Evolutionary conservation across 2,329 filamentous ascomycete genomes (phyloP).

Genomic region (Diaporthe sp.): DNA sequence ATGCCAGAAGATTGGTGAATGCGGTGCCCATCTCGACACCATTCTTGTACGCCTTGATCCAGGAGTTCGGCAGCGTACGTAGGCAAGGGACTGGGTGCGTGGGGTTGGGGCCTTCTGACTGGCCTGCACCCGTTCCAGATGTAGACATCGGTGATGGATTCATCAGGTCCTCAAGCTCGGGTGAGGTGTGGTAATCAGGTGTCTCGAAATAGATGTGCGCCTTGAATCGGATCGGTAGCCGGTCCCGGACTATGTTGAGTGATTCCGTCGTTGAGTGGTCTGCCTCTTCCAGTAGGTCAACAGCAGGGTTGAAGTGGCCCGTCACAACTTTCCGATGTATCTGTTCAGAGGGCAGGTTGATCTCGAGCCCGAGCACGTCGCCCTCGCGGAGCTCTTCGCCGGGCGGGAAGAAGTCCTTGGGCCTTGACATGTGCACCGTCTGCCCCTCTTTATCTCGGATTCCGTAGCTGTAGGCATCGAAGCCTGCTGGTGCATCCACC

Average conservation of each 20-base stretch:
- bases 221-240: constrained; percentile 95
- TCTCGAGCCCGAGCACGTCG: constrained; percentile 94
- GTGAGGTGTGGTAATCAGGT: constrained; percentile 88
- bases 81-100: constrained; percentile 82
- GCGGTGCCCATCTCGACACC: constrained; percentile 87
- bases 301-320: constrained; percentile 88
- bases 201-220: constrained; percentile 94
- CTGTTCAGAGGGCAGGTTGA: constrained; percentile 86
- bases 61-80: constrained; percentile 87
- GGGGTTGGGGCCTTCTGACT: constrained; percentile 74
- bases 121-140: constrained; percentile 54
- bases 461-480: constrained; percentile 94
- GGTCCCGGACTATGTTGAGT: constrained; percentile 91
- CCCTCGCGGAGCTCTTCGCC: constrained; percentile 87
- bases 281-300: constrained; percentile 76
- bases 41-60: constrained; percentile 94
- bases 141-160: constrained; percentile 72
- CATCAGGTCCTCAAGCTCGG: constrained; percentile 88
- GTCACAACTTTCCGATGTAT: constrained; percentile 91
- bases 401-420: constrained; percentile 88
- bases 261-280: constrained; percentile 67
- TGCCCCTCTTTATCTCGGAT: constrained; percentile 91
- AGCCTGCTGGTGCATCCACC: constrained; percentile 86
- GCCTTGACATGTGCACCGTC: constrained; percentile 92
- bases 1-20: constrained; percentile 89